These are phyloP conservation scores for Candida yuanshanica DNA, from an alignment of 805 yeast species.

Conservation along the genomic window DNA sequence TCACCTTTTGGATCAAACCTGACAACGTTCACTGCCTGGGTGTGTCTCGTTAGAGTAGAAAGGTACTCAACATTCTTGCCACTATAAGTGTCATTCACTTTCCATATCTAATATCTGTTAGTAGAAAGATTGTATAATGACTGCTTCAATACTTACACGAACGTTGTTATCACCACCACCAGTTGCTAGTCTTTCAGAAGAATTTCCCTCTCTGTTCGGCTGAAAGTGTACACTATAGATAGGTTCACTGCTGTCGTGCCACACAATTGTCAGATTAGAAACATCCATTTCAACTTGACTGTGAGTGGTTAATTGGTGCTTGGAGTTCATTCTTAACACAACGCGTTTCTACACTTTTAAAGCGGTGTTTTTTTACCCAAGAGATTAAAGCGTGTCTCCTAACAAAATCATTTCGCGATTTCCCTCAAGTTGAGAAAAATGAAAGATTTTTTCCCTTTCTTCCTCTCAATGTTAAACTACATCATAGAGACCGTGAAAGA, in stretches of 20 bases:
- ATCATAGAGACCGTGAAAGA: neutral
- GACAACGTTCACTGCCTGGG: slow-evolving; percentile 91
- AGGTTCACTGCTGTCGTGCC: slow-evolving; percentile 75
- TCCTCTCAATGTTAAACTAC: too few relatives aligned
- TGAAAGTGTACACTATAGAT: slow-evolving; percentile 66
- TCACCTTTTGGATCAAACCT: slow-evolving; percentile 71
- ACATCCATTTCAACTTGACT: slow-evolving; percentile 27
- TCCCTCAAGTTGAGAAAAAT: too few relatives aligned
- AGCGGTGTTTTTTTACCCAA: too few relatives aligned
- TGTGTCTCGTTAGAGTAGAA: slow-evolving; percentile 79
- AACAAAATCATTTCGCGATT: too few relatives aligned
- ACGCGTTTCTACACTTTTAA: too few relatives aligned
- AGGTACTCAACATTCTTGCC: slow-evolving; percentile 57
- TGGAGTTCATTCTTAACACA: neutral
- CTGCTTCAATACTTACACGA: slow-evolving; percentile 36
- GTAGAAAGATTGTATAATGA: slow-evolving; percentile 1
- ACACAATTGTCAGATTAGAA: slow-evolving; percentile 51
- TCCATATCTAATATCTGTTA: slow-evolving; percentile 24
- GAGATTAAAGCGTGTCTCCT: too few relatives aligned
- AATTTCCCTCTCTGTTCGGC: slow-evolving; percentile 27
- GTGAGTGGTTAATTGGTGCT: neutral
- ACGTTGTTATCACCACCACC: slow-evolving; percentile 94
- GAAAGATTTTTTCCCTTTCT: too few relatives aligned
- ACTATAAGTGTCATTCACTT: slow-evolving; percentile 19
- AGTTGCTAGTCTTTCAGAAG: slow-evolving; percentile 59